Percentiles rank a stretch among this genome's conserved stretches.
These are phyloP conservation scores for Polychaeton citri DNA, from an alignment of 2,329 filamentous ascomycete genomes.

Conservation along the genomic window DNA sequence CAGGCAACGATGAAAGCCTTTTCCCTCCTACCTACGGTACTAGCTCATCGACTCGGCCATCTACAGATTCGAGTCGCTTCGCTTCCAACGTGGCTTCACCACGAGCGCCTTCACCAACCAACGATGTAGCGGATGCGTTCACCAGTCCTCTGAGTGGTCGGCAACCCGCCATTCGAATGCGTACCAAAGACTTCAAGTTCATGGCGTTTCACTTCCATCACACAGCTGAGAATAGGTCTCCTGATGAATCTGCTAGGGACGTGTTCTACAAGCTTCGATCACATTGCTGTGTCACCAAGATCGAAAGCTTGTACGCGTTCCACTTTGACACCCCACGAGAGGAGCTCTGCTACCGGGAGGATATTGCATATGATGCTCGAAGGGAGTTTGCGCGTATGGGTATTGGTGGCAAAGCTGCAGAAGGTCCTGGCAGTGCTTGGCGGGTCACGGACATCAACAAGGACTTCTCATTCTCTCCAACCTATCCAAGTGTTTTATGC, in stretches of 20 bases:
- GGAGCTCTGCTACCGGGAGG: conserved; percentile 31
- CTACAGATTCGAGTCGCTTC: conserved; percentile 17
- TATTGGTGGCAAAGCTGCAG: conserved; percentile 64
- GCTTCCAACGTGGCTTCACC: conserved; percentile 10
- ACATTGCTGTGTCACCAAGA: conserved; percentile 64
- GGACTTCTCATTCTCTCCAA: conserved; percentile 84
- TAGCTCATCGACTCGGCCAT: conserved; percentile 11
- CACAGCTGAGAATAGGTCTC: conserved; percentile 30
- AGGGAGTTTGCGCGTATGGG: conserved; percentile 81
- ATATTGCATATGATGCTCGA: conserved; percentile 65
- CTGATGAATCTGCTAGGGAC: conserved; percentile 49
- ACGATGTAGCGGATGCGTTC: not conserved
- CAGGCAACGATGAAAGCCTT: conserved; percentile 5
- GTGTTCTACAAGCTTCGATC: conserved; percentile 76
- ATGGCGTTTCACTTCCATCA: conserved; percentile 78
- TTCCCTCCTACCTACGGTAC: conserved; percentile 20
- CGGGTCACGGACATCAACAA: conserved; percentile 79
- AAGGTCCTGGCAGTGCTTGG: conserved; percentile 55
- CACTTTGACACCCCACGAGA: conserved; percentile 55
- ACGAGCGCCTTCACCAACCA: not conserved
- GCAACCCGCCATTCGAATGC: conserved; percentile 69
- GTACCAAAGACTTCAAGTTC: conserved; percentile 87
- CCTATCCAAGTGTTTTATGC: conserved; percentile 73
- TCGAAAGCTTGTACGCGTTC: conserved; percentile 89
- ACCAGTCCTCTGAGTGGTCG: conserved; percentile 43